These are phyloP conservation scores for Phyllosticta ampelicida DNA, from an alignment of 2,329 filamentous ascomycete genomes.

Conservation along the genomic window DNA sequence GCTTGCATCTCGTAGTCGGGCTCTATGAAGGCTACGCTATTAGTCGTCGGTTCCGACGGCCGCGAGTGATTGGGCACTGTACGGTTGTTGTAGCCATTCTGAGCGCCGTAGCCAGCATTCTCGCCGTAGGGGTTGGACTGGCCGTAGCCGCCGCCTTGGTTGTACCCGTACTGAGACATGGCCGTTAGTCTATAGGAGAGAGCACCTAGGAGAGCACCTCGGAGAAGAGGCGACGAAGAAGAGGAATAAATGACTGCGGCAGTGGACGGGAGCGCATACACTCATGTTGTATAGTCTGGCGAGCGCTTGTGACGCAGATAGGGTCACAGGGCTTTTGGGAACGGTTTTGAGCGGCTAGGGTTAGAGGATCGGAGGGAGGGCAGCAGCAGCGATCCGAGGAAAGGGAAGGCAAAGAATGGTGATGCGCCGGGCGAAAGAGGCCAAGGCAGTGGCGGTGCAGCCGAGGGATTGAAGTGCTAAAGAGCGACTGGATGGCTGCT, in stretches of 20 bases:
- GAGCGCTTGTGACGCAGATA: neutral
- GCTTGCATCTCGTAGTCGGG: slow-evolving; percentile 60
- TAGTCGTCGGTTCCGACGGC: slow-evolving; percentile 22
- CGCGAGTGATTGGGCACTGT: slow-evolving; percentile 15
- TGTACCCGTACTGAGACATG: slow-evolving; percentile 31
- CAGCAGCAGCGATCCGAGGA: neutral
- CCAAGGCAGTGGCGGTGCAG: slow-evolving; percentile 1
- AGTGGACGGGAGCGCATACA: slow-evolving; percentile 5
- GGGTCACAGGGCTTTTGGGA: neutral
- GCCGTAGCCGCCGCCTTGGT: slow-evolving; percentile 30
- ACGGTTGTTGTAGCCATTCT: slow-evolving; percentile 11
- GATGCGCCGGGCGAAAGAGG: slow-evolving; percentile 9
- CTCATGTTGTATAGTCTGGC: slow-evolving; percentile 6
- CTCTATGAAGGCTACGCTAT: slow-evolving; percentile 14
- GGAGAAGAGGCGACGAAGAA: neutral
- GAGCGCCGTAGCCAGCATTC: slow-evolving; percentile 40
- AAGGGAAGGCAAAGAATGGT: neutral
- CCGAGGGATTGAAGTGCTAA: neutral
- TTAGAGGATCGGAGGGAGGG: neutral
- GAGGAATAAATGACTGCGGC: neutral
- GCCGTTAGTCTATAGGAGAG: neutral
- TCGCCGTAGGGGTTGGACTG: slow-evolving; percentile 33
- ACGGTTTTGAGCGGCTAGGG: neutral
- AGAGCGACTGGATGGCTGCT: neutral
- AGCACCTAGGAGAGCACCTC: too few relatives aligned